Evolutionary conservation across 129 eudicot species (phyloP).

Genomic region (Flaveria robusta): DNA sequence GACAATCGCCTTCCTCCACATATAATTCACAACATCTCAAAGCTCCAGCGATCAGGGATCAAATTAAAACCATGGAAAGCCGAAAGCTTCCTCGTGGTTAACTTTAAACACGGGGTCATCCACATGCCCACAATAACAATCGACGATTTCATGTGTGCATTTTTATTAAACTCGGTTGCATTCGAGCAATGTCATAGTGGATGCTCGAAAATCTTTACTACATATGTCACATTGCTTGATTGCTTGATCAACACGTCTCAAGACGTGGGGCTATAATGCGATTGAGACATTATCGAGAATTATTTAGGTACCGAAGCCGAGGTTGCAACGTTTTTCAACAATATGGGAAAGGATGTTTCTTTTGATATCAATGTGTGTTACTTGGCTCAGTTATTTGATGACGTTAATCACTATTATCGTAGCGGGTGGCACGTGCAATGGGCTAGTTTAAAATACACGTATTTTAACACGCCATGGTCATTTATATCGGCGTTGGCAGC

Average conservation of each 20-base stretch:
- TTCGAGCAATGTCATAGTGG: conserved; percentile 71
- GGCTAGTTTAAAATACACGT: conserved; percentile 76
- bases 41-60: conserved; percentile 79
- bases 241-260: conserved; percentile 62
- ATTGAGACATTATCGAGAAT: conserved; percentile 66
- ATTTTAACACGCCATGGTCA: conserved; percentile 81
- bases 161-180: conserved; percentile 69
- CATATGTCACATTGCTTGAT: conserved; percentile 70
- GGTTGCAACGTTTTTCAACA: conserved; percentile 60
- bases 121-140: conserved; percentile 64
- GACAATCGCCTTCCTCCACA: conserved; percentile 39
- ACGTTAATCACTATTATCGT: conserved; percentile 54
- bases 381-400: conserved; percentile 53
- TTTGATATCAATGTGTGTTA: conserved; percentile 61
- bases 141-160: conserved; percentile 76
- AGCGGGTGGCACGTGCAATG: conserved; percentile 64
- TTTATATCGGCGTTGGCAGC: conserved; percentile 81
- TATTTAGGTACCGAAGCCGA: conserved; percentile 80
- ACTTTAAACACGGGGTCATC: conserved; percentile 55
- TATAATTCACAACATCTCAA: conserved; percentile 62
- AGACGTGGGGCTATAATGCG: conserved; percentile 67
- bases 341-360: conserved; percentile 68
- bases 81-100: conserved; percentile 56
- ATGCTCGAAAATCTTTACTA: conserved; percentile 60
- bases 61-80: conserved; percentile 41